Evolutionary conservation across 805 yeast species (phyloP), one percentile per base, ranked within the genome.

Genomic region (Yarrowia sp.): DNA sequence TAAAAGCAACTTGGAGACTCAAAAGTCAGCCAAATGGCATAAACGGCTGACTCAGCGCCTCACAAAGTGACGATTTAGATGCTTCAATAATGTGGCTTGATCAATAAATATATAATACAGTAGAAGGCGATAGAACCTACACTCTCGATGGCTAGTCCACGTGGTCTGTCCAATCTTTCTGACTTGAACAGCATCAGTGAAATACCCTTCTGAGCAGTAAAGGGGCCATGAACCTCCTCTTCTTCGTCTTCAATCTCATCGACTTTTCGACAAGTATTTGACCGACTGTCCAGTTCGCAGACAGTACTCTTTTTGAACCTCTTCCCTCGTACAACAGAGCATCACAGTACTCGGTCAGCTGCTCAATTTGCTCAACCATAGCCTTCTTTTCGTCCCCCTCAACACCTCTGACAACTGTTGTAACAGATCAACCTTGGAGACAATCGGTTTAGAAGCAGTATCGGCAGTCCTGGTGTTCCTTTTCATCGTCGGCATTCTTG

Each of bases 181-280:
- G 0, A 83, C 84, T 67, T 75, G 77, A 0, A 80, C 88, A 9
- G 76, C 76, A 63, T 80, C 74, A 14, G 84, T 80, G 70, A 86
- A 86, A 71, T 86, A 84, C 40, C 76, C 76, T 50, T 68, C 69
- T 9, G 74, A 80, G 76, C 69, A 0, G 84, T 74, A 72, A 78
- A 84, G 0, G 88, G 87, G 0, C 89, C 89, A 71, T 84, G 79
- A 0, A 86, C 72, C 38, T 78, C 81, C 1, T 76, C 78, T 77
- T 75, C 77, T 15, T 75, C 80, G 5, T 76, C 74, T 12, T 65
- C 63, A 0, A 38, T 58, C 8, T 64, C 56, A 24, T 47, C 34
- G n/a, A 38, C 47, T 2, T 40, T 78, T 70, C 72, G 77, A 76
- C 49, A 68, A 47, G 9, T 72, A 70, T 9, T 34, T 36, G 8